These are phyloP conservation scores for Austroboletus olivaceoglutinosus DNA, from an alignment of 1,284 basidiomycete genomes.

Conservation along the genomic window DNA sequence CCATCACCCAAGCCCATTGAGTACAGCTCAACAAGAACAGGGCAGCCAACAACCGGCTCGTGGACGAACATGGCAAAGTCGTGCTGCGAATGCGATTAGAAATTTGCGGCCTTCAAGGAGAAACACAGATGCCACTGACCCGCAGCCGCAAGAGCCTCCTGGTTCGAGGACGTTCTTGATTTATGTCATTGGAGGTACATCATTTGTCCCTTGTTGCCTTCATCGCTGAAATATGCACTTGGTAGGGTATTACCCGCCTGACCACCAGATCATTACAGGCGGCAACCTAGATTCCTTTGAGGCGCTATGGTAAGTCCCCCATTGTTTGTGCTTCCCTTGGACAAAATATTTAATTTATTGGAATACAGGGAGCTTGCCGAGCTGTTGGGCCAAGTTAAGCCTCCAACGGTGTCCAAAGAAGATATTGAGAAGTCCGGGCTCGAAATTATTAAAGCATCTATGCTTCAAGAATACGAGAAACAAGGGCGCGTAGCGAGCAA, in stretches of 20 bases:
- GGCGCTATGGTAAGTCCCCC: constrained; percentile 58
- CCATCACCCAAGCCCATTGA: constrained; percentile 11
- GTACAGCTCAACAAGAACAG: constrained; percentile 16
- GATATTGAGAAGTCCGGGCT: constrained; percentile 82
- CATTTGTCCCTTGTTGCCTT: background rate
- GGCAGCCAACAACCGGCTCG: constrained; percentile 24
- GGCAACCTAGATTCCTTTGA: constrained; percentile 77
- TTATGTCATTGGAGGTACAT: constrained; percentile 73
- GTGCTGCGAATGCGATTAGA: constrained; percentile 57
- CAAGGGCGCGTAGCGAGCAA: constrained; percentile 68
- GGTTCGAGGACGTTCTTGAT: constrained; percentile 76
- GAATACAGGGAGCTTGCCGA: constrained; percentile 67
- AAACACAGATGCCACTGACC: constrained; percentile 19
- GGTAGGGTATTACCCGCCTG: constrained; percentile 80
- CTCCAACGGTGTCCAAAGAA: constrained; percentile 74
- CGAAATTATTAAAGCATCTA: constrained; percentile 60
- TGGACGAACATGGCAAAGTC: constrained; percentile 43
- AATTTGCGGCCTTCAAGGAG: constrained; percentile 49
- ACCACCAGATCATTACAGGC: constrained; percentile 80
- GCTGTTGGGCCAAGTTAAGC: constrained; percentile 72
- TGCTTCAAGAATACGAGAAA: constrained; percentile 54
- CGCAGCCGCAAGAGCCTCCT: constrained; percentile 33
- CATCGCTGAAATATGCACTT: constrained; percentile 7
- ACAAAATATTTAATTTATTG: constrained; percentile 4
- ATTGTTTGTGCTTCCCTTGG: background rate